A percentile compares a stretch with the other conserved stretches of the same genome.
Conservation (phyloP, 108 stramenopile species). For the Chaetoceros muelleri region DNA sequence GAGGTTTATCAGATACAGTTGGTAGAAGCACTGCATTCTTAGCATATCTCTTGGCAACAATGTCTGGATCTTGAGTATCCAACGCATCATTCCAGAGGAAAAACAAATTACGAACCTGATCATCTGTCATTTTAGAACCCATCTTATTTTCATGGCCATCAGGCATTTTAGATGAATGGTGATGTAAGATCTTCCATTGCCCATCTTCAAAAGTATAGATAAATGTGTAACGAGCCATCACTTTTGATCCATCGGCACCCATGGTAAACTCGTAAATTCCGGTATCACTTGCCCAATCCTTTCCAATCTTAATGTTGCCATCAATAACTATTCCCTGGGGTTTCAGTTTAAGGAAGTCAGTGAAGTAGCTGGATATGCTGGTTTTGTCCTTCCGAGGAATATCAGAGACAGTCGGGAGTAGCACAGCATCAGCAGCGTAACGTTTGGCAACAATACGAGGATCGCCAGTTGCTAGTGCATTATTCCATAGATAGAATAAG, state of each 20-base stretch:
- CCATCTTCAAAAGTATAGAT: conserved; percentile 16
- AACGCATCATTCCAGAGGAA: conserved; percentile 32
- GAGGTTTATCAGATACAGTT: conserved; percentile 18
- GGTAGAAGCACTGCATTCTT: conserved; percentile 22
- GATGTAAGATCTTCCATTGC: conserved; percentile 43
- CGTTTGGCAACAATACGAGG: conserved; percentile 39
- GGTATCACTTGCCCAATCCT: conserved; percentile 24
- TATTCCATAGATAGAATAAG: conserved; percentile 58
- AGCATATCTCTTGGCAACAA: conserved; percentile 18
- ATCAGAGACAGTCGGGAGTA: conserved; percentile 38
- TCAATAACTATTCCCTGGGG: conserved; percentile 18
- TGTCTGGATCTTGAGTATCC: conserved; percentile 13
- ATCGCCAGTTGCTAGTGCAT: conserved; percentile 50
- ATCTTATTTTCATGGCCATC: too few relatives aligned
- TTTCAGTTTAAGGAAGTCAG: conserved; percentile 17
- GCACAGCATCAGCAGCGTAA: conserved; percentile 33
- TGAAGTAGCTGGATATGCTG: conserved; percentile 27
- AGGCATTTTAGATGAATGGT: conserved; percentile 28
- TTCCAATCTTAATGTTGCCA: conserved; percentile 3
- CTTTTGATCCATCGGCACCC: conserved; percentile 15
- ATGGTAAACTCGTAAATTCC: conserved; percentile 44
- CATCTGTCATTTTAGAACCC: conserved; percentile 32
- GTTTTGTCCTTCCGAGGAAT: conserved; percentile 12
- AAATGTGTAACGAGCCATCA: conserved; percentile 18
- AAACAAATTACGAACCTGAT: conserved; percentile 31